Base-by-base conservation (phyloP, 345 rosid species). In the Citrus trifoliata region DNA sequence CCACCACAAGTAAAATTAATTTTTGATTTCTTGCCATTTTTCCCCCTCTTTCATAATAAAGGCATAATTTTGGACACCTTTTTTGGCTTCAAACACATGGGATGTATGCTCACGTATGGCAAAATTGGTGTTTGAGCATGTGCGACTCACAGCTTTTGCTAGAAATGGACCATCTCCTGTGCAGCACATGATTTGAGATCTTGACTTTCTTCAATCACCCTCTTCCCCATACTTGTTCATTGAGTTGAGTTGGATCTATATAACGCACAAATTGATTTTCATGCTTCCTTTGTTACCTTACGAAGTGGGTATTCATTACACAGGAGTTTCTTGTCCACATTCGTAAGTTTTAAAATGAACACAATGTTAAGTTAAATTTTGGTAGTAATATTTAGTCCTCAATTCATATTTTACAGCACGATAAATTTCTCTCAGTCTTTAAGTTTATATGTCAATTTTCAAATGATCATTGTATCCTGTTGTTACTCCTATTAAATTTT, bases 81-180 rank as follows among this genome's bases (percentile, higher is more conserved):
- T 33, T 70, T 33, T 70, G 65, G 46, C 24, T 30, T 76, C 65
- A 7, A 71, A 79, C 83, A 80, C 83, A 63, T 70, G 61, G 79
- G 76, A 32, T 80, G 68, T 68, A 25, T 27, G 0, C 12, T 32
- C 27, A 61, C 2, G 48, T 19, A 67, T 53, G 30, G 63, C 51
- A 3, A 5, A 10, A 10, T 21, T 61, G 46, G 30, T 64, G 56
- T 13, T 10, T 3, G 14, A 69, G 58, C 82, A 82, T 76, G 80
- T 79, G 82, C 71, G 33, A 12, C 63, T 64, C 21, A 74, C 74
- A 35, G 70, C 35, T 72, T 61, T 62, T 38, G 61, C 77, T 25
- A 42, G 69, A 73, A 40, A 74, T 55, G 59, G 13, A 65, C 63
- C 79, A 76, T 33, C 79, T 24, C 51, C 5, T 53, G 35, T 33